phyloP scores from a whole-genome alignment of 2,329 filamentous ascomycete genomes.

The Aspergillus sp. region DNA sequence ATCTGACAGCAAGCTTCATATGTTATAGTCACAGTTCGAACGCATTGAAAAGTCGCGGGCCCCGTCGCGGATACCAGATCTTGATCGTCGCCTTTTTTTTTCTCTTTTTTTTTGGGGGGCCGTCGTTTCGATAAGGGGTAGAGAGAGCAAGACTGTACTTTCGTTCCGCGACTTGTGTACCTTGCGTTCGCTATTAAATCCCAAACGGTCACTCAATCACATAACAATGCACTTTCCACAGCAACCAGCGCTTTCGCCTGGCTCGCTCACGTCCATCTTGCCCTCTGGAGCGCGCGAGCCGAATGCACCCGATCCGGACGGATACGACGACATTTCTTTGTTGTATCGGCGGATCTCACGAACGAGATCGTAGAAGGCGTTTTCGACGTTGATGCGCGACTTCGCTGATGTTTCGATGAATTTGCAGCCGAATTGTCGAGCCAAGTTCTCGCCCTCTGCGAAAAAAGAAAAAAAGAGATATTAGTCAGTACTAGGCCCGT shows the following conservation, averaged over 20 bases:
- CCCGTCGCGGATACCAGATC: conserved; percentile 7
- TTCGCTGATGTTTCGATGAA: conserved; percentile 99
- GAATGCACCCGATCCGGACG: conserved; percentile 57
- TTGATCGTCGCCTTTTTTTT: conserved; percentile 8
- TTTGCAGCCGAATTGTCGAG: conserved; percentile 84
- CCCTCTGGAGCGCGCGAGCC: conserved; percentile 51
- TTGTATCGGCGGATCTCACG: conserved; percentile 97
- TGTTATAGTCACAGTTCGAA: conserved; percentile 16
- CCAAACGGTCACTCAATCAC: conserved; percentile 32
- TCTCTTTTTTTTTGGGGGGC: conserved; percentile 5
- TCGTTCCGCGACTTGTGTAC: conserved; percentile 14
- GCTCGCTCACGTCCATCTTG: conserved; percentile 67
- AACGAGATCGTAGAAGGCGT: conserved; percentile 97
- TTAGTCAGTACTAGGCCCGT: neutral
- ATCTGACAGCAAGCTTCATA: conserved; percentile 20
- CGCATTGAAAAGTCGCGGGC: conserved; percentile 14
- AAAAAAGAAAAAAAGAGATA: neutral
- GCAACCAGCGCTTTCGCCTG: conserved; percentile 55
- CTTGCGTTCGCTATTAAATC: conserved; percentile 10
- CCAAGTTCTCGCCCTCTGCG: conserved; percentile 80
- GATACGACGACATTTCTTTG: conserved; percentile 91
- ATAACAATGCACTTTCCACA: conserved; percentile 82
- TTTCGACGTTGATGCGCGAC: conserved; percentile 95
- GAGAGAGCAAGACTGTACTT: conserved; percentile 5
- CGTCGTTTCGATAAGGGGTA: conserved; percentile 1